phyloP scores from a whole-genome alignment of 2,329 filamentous ascomycete species.

The Lachnellula subtilissima region DNA sequence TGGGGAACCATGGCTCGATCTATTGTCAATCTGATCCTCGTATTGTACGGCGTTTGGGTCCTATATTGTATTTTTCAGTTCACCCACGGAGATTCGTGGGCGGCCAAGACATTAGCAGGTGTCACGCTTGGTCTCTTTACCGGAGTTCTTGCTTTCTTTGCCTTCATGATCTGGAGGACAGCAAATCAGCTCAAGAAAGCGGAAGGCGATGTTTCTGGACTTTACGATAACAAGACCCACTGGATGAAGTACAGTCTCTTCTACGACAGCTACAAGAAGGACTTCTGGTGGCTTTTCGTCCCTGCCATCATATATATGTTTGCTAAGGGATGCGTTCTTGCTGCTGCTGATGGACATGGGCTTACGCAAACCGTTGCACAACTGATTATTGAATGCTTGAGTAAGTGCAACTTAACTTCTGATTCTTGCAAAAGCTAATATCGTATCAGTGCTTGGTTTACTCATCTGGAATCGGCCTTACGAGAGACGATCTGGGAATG shows the following conservation, averaged over 20 bases:
- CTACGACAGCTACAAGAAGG: conserved; percentile 91
- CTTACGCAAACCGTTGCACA: conserved; percentile 75
- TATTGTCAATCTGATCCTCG: conserved; percentile 81
- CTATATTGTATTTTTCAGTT: conserved; percentile 97
- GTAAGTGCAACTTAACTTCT: conserved; percentile 17
- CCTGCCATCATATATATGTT: conserved; percentile 88
- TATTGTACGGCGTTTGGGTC: conserved; percentile 93
- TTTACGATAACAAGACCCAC: conserved; percentile 84
- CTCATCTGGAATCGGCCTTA: conserved; percentile 84
- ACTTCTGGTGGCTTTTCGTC: conserved; percentile 96
- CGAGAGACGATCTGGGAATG: conserved; percentile 78
- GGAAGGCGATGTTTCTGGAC: conserved; percentile 65
- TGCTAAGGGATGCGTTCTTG: conserved; percentile 79
- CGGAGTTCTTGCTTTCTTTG: conserved; percentile 73
- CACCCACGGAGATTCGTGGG: conserved; percentile 89
- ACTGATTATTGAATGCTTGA: conserved; percentile 70
- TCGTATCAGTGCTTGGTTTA: conserved; percentile 56
- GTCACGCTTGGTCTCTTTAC: conserved; percentile 81
- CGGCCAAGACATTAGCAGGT: conserved; percentile 76
- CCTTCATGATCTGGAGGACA: conserved; percentile 73
- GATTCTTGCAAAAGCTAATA: conserved; percentile 29
- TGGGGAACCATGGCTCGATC: conserved; percentile 88
- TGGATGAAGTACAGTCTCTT: conserved; percentile 97
- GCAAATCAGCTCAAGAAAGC: conserved; percentile 68
- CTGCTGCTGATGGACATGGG: conserved; percentile 79